A percentile compares a stretch with the other conserved stretches of the same genome.
These are phyloP conservation scores for Hyphopichia homilentoma DNA, from an alignment of 805 yeast genomes.

Conservation along the genomic window DNA sequence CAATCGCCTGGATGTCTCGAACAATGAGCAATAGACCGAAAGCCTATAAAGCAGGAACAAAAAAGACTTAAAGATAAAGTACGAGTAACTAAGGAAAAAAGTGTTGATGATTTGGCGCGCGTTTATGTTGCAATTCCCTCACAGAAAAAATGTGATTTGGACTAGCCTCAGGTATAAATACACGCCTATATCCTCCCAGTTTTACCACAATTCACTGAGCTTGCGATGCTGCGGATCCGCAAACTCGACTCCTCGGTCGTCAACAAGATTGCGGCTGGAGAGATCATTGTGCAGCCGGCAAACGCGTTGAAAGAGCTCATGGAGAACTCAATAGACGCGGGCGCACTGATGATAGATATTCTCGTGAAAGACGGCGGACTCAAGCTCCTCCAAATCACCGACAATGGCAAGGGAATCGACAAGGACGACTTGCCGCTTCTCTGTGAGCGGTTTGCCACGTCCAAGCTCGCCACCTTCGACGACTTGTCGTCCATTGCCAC, in stretches of 20 bases:
- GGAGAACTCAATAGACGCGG: conserved; percentile 91
- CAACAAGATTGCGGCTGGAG: conserved; percentile 95
- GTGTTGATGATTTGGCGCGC: too few species aligned
- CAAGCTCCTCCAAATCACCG: conserved; percentile 80
- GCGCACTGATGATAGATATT: conserved; percentile 68
- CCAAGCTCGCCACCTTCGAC: conserved; percentile 70
- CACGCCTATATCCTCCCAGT: too few species aligned
- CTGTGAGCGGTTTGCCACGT: conserved; percentile 92
- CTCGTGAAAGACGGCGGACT: conserved; percentile 90
- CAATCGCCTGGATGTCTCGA: not conserved
- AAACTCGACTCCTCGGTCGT: conserved; percentile 68
- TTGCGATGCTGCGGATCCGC: too few species aligned
- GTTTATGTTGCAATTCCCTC: too few species aligned
- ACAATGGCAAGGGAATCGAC: conserved; percentile 81
- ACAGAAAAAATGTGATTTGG: too few species aligned
- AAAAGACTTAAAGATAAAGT: too few species aligned
- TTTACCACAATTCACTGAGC: too few species aligned
- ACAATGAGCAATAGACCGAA: too few species aligned
- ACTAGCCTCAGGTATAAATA: too few species aligned
- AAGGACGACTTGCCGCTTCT: conserved; percentile 70
- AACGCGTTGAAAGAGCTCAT: conserved; percentile 91
- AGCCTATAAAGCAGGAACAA: too few species aligned
- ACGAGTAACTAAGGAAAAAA: too few species aligned
- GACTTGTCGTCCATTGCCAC: conserved; percentile 72
- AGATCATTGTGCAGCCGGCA: conserved; percentile 88